Conservation (phyloP, 768 basidiomycete species). For the Mrakia gelida region DNA sequence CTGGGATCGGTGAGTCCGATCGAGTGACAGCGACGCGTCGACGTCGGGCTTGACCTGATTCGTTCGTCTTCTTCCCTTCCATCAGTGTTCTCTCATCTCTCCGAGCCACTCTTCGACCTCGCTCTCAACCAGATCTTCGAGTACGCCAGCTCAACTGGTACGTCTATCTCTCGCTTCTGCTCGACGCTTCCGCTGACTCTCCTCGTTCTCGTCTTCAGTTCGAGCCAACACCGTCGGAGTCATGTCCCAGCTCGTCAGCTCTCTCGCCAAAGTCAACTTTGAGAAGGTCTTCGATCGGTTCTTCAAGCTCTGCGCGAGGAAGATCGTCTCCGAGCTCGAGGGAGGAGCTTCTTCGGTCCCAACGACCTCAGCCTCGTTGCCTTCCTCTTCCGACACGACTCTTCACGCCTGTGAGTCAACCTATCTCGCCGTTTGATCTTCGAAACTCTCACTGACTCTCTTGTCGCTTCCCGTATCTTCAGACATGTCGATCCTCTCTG, state of each 20-base stretch:
- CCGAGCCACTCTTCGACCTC: constrained; percentile 71
- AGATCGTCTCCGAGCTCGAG: constrained; percentile 78
- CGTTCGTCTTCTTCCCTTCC: not conserved
- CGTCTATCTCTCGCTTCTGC: not conserved
- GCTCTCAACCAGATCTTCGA: constrained; percentile 78
- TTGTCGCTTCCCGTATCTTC: constrained; percentile 24
- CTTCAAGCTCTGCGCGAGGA: constrained; percentile 66
- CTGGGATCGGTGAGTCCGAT: constrained; percentile 13
- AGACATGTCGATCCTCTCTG: constrained; percentile 72
- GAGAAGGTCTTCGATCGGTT: constrained; percentile 73
- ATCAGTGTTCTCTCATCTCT: constrained; percentile 55
- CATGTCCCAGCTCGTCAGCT: constrained; percentile 80
- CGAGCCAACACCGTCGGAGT: constrained; percentile 87
- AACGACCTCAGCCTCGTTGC: constrained; percentile 51
- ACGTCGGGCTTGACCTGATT: not conserved
- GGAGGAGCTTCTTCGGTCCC: constrained; percentile 66
- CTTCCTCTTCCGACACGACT: constrained; percentile 67
- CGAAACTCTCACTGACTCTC: constrained; percentile 13
- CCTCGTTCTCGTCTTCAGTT: constrained; percentile 51
- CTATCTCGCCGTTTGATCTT: too few relatives aligned
- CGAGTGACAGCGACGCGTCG: too few relatives aligned
- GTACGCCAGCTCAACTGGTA: constrained; percentile 48
- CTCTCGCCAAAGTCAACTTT: constrained; percentile 73
- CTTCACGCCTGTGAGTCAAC: constrained; percentile 71
- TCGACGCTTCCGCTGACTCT: not conserved